Evolutionary conservation across 2,329 filamentous ascomycete genomes (phyloP).

Genomic region (Huntiella decipiens): DNA sequence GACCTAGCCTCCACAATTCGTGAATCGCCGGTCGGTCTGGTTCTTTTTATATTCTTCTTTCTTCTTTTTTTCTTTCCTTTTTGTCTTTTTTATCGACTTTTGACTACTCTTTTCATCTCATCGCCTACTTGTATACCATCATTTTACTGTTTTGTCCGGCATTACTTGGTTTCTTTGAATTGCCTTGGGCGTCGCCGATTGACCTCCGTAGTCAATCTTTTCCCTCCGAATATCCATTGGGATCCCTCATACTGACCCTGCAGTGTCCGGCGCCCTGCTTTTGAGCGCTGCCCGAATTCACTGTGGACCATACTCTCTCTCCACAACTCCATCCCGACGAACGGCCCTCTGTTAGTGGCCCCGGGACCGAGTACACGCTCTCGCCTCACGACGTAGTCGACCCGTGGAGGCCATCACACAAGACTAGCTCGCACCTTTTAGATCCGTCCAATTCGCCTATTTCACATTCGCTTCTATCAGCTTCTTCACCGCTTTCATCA

Average conservation of each 20-base stretch:
- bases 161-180: not conserved
- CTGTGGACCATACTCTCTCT: conserved; percentile 11
- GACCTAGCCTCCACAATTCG: not conserved
- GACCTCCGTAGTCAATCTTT: not conserved
- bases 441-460: conserved; percentile 5
- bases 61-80: conserved; percentile 1
- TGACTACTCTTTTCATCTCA: not conserved
- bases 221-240: not conserved
- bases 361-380: conserved; percentile 3
- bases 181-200: not conserved
- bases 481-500: conserved; percentile 7
- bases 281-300: conserved; percentile 9
- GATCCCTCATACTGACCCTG: not conserved
- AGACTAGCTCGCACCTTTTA: conserved; percentile 4
- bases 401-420: not conserved
- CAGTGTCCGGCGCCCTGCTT: conserved; percentile 11
- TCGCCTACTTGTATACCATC: not conserved
- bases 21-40: not conserved
- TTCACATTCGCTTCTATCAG: conserved; percentile 7
- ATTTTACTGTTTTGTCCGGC: not conserved
- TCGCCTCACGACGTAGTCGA: not conserved
- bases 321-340: conserved; percentile 11
- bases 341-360: conserved; percentile 8
- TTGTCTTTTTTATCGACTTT: not conserved
- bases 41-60: not conserved